phyloP scores from a whole-genome alignment of 2,329 filamentous ascomycete genomes.

The Calonectria henricotiae region DNA sequence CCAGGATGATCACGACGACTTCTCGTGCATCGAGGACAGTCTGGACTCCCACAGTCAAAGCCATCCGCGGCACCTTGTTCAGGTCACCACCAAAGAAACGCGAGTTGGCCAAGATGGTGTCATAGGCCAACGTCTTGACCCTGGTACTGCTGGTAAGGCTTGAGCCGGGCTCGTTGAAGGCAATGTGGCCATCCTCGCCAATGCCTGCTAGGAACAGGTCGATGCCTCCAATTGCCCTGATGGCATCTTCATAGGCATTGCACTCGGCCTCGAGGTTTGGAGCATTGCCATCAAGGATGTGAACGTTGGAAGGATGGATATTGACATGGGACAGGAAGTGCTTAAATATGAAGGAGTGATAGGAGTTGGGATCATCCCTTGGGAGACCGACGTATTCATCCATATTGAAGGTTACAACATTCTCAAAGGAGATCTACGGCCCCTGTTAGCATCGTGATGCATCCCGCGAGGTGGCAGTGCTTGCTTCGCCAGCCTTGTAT shows the following conservation, averaged over 20 bases:
- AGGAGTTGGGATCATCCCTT: constrained; percentile 87
- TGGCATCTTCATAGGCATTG: constrained; percentile 84
- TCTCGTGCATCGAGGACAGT: constrained; percentile 87
- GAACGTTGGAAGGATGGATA: constrained; percentile 85
- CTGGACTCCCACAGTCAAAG: constrained; percentile 87
- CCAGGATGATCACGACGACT: constrained; percentile 87
- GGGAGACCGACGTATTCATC: constrained; percentile 91
- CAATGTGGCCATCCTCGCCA: constrained; percentile 89
- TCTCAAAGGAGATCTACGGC: constrained; percentile 82
- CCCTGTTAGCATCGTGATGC: constrained; percentile 21
- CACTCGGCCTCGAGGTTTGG: constrained; percentile 83
- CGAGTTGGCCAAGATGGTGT: constrained; percentile 89
- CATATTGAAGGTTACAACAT: constrained; percentile 96
- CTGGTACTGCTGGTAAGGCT: constrained; percentile 84
- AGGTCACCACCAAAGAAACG: constrained; percentile 87
- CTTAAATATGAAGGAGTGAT: constrained; percentile 95
- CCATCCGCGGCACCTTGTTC: constrained; percentile 83
- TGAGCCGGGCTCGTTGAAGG: constrained; percentile 92
- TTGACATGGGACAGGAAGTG: constrained; percentile 92
- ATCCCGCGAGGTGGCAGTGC: constrained; percentile 36
- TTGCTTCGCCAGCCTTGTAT: constrained; percentile 77
- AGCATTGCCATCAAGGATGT: constrained; percentile 88
- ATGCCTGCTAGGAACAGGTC: constrained; percentile 90
- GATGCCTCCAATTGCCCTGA: constrained; percentile 82
- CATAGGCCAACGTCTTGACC: constrained; percentile 90